Base-by-base conservation (phyloP, 495 filamentous ascomycete species). In the Penicillium waksmanii region DNA sequence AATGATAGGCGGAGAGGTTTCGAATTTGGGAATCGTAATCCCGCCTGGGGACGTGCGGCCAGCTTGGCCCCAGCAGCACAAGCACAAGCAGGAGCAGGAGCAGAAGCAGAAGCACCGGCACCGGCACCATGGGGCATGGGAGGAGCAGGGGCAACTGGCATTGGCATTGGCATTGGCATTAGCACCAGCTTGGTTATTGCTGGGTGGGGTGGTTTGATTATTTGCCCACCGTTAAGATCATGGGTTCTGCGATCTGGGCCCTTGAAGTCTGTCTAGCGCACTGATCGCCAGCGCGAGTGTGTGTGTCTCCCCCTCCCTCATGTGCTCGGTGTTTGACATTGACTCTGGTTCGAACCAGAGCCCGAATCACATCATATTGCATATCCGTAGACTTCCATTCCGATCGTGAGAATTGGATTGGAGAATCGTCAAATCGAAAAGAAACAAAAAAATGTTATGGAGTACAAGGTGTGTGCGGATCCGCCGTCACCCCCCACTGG, bases 161-260 rank as follows among this genome's bases (percentile, higher is more conserved):
- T 2, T 2, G 25, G 25, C 25, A 25, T 5, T 25, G 25, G 25
- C 25, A 25, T 25, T 25, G 25, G 25, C 25, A 25, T 25, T 27
- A 27, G 25, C 25, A 27, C 25, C 25, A 27, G 25, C 25, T 27
- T 5, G 6, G 25, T 27, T 1, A 27, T 27, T 27, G 25, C 25
- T 27, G 25, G 25, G 5, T 2, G 25, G 25, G 25, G 6, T 27
- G 25, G 25, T 27, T 27, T 27, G 25, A 3, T 27, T 46, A 46
- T n/a, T n/a, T n/a, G 42, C 25, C 42, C 42, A 36, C 38, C 21
- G 23, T 50, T 40, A 51, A 38, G 51, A 48, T 31, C 57, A 53
- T 53, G 57, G 51, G 51, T 54, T 40, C n/a, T 50, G 55, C 35
- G 56, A 58, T 58, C 56, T 34, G 56, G 52, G 56, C 50, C 25